These are phyloP conservation scores for Spathaspora boniae DNA, from an alignment of 805 yeast species.

Conservation along the genomic window DNA sequence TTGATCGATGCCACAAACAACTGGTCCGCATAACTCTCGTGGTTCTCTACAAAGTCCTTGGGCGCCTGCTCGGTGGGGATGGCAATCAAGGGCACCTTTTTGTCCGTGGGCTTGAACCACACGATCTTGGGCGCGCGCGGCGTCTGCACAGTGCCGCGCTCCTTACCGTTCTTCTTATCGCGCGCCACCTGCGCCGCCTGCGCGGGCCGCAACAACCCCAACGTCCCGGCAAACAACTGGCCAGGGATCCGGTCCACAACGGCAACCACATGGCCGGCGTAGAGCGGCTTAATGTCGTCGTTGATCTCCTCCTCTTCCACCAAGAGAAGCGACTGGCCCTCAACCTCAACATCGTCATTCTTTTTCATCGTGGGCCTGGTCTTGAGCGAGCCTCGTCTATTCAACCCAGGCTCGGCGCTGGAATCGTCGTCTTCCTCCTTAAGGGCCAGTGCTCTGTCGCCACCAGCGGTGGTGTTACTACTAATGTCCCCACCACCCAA, in stretches of 20 bases:
- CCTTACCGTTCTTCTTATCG: constrained; percentile 45
- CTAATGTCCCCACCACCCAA: constrained; percentile 8
- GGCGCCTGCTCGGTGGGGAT: constrained; percentile 99
- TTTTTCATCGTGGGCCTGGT: constrained; percentile 97
- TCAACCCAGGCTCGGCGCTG: constrained; percentile 31
- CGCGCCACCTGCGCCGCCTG: constrained; percentile 86
- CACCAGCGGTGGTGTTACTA: constrained; percentile 7
- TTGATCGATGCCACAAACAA: constrained; percentile 92
- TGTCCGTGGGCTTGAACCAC: constrained; percentile 98
- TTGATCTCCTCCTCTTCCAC: constrained; percentile 95
- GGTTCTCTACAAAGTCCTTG: constrained; percentile 88
- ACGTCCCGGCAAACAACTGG: constrained; percentile 89
- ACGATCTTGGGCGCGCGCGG: constrained; percentile 83
- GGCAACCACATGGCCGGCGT: constrained; percentile 98
- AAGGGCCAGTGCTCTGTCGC: constrained; percentile 7
- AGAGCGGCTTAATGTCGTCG: constrained; percentile 88
- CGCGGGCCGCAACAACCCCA: constrained; percentile 92
- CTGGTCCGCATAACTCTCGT: constrained; percentile 74
- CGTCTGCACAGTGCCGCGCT: constrained; percentile 41
- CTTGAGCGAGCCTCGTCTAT: constrained; percentile 83
- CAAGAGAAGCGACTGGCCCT: constrained; percentile 87
- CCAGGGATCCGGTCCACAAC: constrained; percentile 97
- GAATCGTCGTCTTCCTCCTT: constrained; percentile 19
- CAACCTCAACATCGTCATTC: constrained; percentile 97
- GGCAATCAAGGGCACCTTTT: constrained; percentile 95